Conservation (phyloP, 306 rosid genomes). For the Fragaria nilgerrensis region DNA sequence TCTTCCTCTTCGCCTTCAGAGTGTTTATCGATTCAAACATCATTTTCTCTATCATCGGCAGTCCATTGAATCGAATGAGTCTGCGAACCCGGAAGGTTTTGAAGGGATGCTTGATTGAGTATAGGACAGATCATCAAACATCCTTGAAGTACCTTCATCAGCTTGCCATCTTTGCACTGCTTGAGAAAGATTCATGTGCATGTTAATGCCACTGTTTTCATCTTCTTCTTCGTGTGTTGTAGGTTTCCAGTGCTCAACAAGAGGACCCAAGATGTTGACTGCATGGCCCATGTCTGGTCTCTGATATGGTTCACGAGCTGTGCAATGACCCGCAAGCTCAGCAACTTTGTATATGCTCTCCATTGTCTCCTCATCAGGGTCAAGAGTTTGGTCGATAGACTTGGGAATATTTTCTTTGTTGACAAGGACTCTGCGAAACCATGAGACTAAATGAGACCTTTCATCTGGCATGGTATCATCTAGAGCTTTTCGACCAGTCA, state of each 20-base stretch:
- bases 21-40: constrained; percentile 2
- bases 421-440: constrained; percentile 75
- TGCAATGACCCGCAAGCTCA: constrained; percentile 83
- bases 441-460: constrained; percentile 76
- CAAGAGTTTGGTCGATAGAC: constrained; percentile 65
- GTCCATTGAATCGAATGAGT: constrained; percentile 69
- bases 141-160: constrained; percentile 79
- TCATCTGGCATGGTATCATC: constrained; percentile 79
- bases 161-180: constrained; percentile 90
- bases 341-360: constrained; percentile 81
- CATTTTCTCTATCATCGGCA: constrained; percentile 48
- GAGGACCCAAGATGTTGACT: constrained; percentile 71
- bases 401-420: constrained; percentile 88
- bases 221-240: constrained; percentile 60
- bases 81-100: constrained; percentile 72
- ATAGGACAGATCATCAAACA: constrained; percentile 54
- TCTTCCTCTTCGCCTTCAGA: constrained; percentile 1
- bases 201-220: constrained; percentile 63
- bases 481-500: constrained; percentile 77
- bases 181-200: constrained; percentile 79
- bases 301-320: constrained; percentile 87
- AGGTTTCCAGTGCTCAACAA: constrained; percentile 85
- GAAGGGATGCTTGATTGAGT: constrained; percentile 82
- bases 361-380: constrained; percentile 88
- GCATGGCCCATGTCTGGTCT: constrained; percentile 96